Evolutionary conservation across 371 early-diverging fungal species (phyloP).

Genomic region (Haplosporangium sp.): DNA sequence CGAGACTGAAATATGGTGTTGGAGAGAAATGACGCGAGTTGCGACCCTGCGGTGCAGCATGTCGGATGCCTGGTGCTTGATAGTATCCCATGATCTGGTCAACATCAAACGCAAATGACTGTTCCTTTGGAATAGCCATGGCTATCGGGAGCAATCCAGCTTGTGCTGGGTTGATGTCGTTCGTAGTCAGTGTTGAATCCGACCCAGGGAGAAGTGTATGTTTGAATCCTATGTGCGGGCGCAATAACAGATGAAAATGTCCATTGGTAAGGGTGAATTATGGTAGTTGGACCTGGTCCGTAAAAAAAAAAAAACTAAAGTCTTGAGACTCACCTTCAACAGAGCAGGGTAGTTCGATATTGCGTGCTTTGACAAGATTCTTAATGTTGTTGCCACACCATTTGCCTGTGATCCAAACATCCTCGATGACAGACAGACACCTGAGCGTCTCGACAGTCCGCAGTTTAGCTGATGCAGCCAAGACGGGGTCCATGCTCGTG

Average conservation of each 20-base stretch:
- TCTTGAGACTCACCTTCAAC: slow-evolving; percentile 10
- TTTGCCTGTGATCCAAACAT: slow-evolving; percentile 30
- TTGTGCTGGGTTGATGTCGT: slow-evolving; percentile 6
- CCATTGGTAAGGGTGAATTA: too few relatives aligned
- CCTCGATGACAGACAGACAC: slow-evolving; percentile 20
- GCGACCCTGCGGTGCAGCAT: slow-evolving; percentile 14
- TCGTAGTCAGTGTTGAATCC: slow-evolving; percentile 8
- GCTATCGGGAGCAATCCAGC: background rate
- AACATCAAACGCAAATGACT: slow-evolving; percentile 30
- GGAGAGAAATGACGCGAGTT: slow-evolving; percentile 39
- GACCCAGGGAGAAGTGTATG: slow-evolving; percentile 12
- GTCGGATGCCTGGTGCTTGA: slow-evolving; percentile 10
- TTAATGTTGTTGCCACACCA: slow-evolving; percentile 34
- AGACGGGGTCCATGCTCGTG: slow-evolving; percentile 28
- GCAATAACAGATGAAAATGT: background rate
- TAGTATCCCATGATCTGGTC: slow-evolving; percentile 41
- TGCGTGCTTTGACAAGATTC: slow-evolving; percentile 24
- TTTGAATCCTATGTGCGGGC: slow-evolving; percentile 26
- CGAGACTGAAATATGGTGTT: slow-evolving; percentile 27
- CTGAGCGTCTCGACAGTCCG: slow-evolving; percentile 31
- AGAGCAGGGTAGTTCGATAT: slow-evolving; percentile 32
- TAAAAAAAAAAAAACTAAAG: background rate
- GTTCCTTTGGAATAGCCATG: slow-evolving; percentile 17
- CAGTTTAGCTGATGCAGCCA: slow-evolving; percentile 31
- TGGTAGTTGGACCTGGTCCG: too few relatives aligned